phyloP scores from a whole-genome alignment of 176 grass and related monocot genomes.

The Ensete glaucum region DNA sequence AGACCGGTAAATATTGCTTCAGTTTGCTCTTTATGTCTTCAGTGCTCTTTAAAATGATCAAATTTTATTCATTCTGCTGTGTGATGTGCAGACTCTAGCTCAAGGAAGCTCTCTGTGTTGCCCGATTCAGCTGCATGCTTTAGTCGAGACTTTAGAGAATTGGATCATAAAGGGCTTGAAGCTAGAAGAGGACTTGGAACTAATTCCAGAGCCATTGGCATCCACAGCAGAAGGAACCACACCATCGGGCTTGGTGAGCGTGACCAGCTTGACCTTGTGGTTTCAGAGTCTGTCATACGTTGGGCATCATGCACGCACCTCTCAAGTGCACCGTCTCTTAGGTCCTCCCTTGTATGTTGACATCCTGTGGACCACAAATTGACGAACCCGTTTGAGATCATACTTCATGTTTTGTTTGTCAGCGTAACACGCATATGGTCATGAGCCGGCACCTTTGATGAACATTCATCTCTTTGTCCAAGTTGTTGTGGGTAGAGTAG shows the following conservation, averaged over 20 bases:
- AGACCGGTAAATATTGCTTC: conserved; percentile 1
- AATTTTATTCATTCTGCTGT: neutral
- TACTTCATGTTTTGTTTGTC: neutral
- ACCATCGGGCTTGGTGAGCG: conserved; percentile 50
- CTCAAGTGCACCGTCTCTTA: conserved; percentile 60
- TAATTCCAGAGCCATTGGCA: conserved; percentile 1
- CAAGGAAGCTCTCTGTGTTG: neutral
- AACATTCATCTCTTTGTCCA: neutral
- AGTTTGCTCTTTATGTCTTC: neutral
- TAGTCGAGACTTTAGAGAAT: conserved; percentile 1
- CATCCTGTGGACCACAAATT: neutral
- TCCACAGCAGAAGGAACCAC: conserved; percentile 59
- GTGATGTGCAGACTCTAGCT: neutral
- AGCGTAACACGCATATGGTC: neutral
- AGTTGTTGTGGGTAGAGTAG: neutral
- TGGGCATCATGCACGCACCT: conserved; percentile 88
- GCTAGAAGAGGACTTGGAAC: conserved; percentile 8
- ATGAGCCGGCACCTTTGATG: neutral
- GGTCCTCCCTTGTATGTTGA: conserved; percentile 83
- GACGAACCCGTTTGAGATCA: neutral
- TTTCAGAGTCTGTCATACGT: conserved; percentile 72
- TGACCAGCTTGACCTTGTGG: conserved; percentile 53
- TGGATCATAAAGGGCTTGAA: conserved; percentile 8
- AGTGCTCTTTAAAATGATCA: neutral
- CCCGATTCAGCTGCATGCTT: conserved; percentile 7